Evolutionary conservation across 2,329 filamentous ascomycete genomes (phyloP).

Genomic region (Fusarium brachygibbosum): DNA sequence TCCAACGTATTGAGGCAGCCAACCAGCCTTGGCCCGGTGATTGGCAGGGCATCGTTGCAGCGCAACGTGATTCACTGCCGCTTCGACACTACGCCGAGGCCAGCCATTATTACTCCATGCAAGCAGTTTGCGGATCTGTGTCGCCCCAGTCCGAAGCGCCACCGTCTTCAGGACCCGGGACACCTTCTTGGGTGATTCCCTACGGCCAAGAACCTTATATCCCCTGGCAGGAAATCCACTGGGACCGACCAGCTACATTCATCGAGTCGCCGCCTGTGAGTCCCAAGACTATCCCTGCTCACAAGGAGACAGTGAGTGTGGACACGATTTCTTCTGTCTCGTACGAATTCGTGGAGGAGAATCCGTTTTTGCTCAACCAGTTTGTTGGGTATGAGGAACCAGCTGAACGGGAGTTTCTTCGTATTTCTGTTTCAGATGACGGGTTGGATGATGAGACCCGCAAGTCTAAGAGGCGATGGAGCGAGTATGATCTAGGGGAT

Average conservation of each 20-base stretch:
- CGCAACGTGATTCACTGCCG: not conserved
- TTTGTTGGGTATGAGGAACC: not conserved
- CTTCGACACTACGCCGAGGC: not conserved
- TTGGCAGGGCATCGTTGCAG: not conserved
- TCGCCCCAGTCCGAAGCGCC: not conserved
- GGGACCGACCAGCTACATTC: not conserved
- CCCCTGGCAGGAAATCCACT: not conserved
- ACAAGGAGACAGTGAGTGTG: too few relatives aligned
- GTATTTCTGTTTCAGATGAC: not conserved
- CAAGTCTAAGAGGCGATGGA: conserved; percentile 3
- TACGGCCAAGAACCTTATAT: conserved; percentile 12
- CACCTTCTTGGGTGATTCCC: not conserved
- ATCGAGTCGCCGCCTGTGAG: not conserved
- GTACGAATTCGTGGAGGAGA: not conserved
- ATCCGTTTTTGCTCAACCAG: not conserved
- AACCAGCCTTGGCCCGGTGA: not conserved
- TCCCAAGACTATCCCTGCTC: not conserved
- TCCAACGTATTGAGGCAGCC: fast-evolving
- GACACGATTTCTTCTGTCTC: not conserved
- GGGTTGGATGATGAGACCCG: not conserved
- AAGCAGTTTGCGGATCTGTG: not conserved
- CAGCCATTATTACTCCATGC: too few relatives aligned
- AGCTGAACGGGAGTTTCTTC: not conserved
- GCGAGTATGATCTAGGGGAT: not conserved
- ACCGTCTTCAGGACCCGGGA: not conserved